Conservation (phyloP, 495 filamentous ascomycete species). For the Aspergillus avenaceus region DNA sequence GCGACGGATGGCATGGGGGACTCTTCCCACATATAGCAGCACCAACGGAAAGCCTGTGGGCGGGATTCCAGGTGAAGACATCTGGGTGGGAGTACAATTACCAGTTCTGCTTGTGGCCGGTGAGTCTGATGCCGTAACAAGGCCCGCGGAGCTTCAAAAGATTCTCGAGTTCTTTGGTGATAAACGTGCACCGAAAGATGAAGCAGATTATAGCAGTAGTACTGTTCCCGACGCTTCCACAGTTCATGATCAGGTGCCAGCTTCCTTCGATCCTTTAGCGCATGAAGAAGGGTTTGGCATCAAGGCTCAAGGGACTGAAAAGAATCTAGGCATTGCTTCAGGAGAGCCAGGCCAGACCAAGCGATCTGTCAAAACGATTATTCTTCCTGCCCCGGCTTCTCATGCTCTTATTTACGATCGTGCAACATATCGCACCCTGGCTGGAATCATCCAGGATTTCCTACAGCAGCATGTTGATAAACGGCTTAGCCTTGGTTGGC, state of each 20-base stretch:
- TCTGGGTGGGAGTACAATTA: conserved; percentile 68
- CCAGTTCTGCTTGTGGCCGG: conserved; percentile 80
- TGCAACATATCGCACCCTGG: conserved; percentile 67
- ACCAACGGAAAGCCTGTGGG: conserved; percentile 41
- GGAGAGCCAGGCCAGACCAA: conserved; percentile 16
- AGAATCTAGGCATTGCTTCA: conserved; percentile 6
- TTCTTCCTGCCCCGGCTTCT: conserved; percentile 73
- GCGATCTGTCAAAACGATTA: conserved; percentile 60
- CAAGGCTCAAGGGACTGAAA: conserved; percentile 19
- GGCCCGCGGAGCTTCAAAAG: conserved; percentile 63
- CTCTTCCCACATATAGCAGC: conserved; percentile 51
- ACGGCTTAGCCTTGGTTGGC: conserved; percentile 81
- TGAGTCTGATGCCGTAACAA: conserved; percentile 70
- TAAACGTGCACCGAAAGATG: conserved; percentile 10
- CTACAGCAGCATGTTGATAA: conserved; percentile 68
- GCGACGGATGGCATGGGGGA: conserved; percentile 76
- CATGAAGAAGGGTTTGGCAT: conserved; percentile 26
- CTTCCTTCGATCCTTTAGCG: conserved; percentile 10
- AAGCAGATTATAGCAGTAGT: conserved; percentile 38
- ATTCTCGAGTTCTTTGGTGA: conserved; percentile 58
- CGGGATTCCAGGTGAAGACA: conserved; percentile 62
- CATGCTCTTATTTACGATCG: conserved; percentile 84
- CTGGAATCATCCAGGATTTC: conserved; percentile 80
- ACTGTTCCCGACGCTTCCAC: conserved; percentile 43
- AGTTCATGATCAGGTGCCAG: conserved; percentile 22